Evolutionary conservation across 2,329 filamentous ascomycete genomes (phyloP), one percentile per base, ranked within the genome.

Genomic region (Dothideomycetes sp.): DNA sequence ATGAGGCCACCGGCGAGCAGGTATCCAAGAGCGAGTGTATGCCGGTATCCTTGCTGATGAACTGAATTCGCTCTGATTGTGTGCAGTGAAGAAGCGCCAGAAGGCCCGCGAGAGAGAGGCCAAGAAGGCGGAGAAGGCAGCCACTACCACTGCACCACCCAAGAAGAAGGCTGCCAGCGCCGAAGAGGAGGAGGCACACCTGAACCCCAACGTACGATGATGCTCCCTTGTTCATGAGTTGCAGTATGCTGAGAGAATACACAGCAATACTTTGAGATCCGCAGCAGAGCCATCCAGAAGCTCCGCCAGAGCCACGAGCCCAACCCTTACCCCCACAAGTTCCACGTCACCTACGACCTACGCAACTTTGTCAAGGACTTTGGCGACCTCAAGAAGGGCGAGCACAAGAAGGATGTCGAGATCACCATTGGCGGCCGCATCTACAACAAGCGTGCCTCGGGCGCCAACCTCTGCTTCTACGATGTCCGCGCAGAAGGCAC

Each of bases 191-290:
- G 83, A 86, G 56, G 68, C 67, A 16, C 82, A 94, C 58, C 59
- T 85, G 55, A 84, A 77, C 50, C 79, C 80, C 33, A 85, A 84
- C 59, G 79, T 82, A 56, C n/a, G n/a, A n/a, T n/a, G n/a, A n/a
- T n/a, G n/a, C n/a, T n/a, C n/a, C n/a, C n/a, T n/a, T 58, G 72
- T 68, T 19, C 15, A 22, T 18, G 34, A 32, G 22, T 5, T 9
- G 34, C 35, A 32, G 32, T 31, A 19, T 35, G 22, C 27, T 12
- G 16, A 22, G 27, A 14, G 30, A 22, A 12, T 30, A 17, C 42
- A 11, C 54, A 82, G 77, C 80, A 84, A 80, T 98, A 96, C 71
- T 95, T 94, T 60, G 91, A 98, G 68, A 93, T 96, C 59, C 84
- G 91, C 47, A 93, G 82, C 55, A 77, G 84, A 51, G 75, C 74